Evolutionary conservation across 2,329 filamentous ascomycete genomes (phyloP).

Genomic region (Blastomyces gilchristii): DNA sequence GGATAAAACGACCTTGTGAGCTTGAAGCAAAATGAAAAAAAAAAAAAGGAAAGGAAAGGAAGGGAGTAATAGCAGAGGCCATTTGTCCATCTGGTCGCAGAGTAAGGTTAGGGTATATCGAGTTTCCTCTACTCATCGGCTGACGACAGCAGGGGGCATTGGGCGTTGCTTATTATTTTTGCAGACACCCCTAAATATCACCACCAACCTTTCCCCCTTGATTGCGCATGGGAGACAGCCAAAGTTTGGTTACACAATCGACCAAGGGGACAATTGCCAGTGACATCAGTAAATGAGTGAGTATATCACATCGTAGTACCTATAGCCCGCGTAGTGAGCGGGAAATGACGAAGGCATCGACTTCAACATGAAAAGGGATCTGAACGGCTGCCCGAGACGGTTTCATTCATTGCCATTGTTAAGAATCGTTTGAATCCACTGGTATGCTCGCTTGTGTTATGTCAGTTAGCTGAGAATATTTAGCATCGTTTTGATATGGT

Average conservation of each 20-base stretch:
- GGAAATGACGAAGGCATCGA: too few species aligned
- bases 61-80: too few species aligned
- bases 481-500: too few species aligned
- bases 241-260: background rate
- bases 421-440: background rate
- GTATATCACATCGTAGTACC: too few species aligned
- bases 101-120: too few species aligned
- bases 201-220: background rate
- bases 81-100: background rate
- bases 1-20: background rate
- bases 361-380: background rate
- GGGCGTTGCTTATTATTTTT: background rate
- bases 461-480: too few species aligned
- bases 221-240: background rate
- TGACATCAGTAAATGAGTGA: too few species aligned
- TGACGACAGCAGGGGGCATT: background rate
- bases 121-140: background rate
- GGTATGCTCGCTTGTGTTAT: background rate
- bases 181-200: background rate
- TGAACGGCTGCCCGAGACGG: background rate
- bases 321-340: too few species aligned
- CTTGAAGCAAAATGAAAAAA: too few species aligned
- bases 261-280: too few species aligned
- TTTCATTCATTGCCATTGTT: background rate
- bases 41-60: too few species aligned